Evolutionary conservation across 352 stramenopile species (phyloP).

Genomic region (Globisporangium canariense): DNA sequence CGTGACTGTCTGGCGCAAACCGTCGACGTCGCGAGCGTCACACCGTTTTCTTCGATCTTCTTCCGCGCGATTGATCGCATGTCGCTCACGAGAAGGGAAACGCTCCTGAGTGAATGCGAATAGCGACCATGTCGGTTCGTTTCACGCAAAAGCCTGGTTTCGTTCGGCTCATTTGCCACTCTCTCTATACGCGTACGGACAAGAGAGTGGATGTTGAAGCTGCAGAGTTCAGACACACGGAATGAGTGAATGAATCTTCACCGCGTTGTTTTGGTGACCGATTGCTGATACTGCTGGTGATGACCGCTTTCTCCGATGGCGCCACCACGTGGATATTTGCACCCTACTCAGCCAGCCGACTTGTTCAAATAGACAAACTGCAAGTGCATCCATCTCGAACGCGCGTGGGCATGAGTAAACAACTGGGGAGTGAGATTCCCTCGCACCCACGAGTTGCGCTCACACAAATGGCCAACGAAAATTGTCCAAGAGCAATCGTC

Average conservation of each 20-base stretch:
- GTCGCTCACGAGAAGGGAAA: background rate
- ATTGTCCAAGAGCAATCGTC: background rate
- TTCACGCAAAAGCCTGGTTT: background rate
- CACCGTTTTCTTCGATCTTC: background rate
- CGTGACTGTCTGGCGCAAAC: background rate
- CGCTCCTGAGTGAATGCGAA: background rate
- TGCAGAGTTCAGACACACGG: background rate
- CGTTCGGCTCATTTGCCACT: background rate
- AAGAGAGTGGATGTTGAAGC: slow-evolving; percentile 2
- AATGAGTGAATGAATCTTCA: slow-evolving; percentile 5
- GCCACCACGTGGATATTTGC: no score
- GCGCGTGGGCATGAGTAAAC: no score
- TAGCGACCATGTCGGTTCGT: background rate
- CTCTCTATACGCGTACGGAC: background rate
- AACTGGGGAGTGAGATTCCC: background rate
- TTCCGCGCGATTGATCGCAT: background rate
- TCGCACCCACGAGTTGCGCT: background rate
- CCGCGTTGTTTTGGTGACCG: background rate
- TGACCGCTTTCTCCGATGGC: background rate
- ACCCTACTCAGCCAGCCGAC: no score
- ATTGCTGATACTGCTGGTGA: background rate
- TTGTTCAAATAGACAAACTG: background rate
- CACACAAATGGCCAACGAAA: background rate
- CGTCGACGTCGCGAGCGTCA: slow-evolving; percentile 9
- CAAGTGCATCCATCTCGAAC: background rate